phyloP scores from a whole-genome alignment of 2,329 filamentous ascomycete genomes.

The Rhynchosporium secalis region DNA sequence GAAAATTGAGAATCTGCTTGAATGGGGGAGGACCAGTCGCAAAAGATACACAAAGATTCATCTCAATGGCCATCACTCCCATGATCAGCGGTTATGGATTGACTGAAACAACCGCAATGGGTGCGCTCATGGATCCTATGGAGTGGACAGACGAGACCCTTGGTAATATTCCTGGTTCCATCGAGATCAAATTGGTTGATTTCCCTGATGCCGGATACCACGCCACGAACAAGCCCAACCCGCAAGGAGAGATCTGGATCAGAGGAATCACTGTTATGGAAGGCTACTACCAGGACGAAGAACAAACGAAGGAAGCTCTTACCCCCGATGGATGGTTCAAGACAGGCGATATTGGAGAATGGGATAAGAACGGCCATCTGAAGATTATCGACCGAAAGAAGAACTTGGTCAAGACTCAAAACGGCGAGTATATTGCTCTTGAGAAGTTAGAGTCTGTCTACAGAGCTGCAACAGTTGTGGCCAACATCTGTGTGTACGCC shows the following conservation, averaged over 20 bases:
- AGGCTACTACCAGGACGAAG: slow-evolving; percentile 81
- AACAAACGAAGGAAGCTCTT: slow-evolving; percentile 77
- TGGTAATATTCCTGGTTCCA: slow-evolving; percentile 72
- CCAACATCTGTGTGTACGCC: slow-evolving; percentile 86
- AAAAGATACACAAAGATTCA: slow-evolving; percentile 83
- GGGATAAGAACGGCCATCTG: slow-evolving; percentile 69
- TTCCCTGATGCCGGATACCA: slow-evolving; percentile 86
- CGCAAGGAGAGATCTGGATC: slow-evolving; percentile 92
- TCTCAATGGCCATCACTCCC: slow-evolving; percentile 87
- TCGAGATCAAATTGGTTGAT: slow-evolving; percentile 92
- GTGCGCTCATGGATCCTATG: slow-evolving; percentile 77
- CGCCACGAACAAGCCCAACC: slow-evolving; percentile 63
- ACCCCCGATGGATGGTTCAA: slow-evolving; percentile 93
- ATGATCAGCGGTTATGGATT: slow-evolving; percentile 95
- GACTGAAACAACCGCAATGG: slow-evolving; percentile 88
- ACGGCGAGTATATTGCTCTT: slow-evolving; percentile 94
- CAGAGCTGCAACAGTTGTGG: slow-evolving; percentile 73
- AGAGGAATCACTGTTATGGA: slow-evolving; percentile 73
- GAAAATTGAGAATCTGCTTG: slow-evolving; percentile 83
- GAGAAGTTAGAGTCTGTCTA: slow-evolving; percentile 95
- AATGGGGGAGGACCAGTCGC: slow-evolving; percentile 92
- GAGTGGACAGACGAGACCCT: slow-evolving; percentile 78
- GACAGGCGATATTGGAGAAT: slow-evolving; percentile 83
- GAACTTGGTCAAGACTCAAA: slow-evolving; percentile 90
- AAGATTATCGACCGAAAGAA: slow-evolving; percentile 85